Evolutionary conservation across 2,329 filamentous ascomycete species (phyloP).

Genomic region (Pseudocercospora macadamiae): DNA sequence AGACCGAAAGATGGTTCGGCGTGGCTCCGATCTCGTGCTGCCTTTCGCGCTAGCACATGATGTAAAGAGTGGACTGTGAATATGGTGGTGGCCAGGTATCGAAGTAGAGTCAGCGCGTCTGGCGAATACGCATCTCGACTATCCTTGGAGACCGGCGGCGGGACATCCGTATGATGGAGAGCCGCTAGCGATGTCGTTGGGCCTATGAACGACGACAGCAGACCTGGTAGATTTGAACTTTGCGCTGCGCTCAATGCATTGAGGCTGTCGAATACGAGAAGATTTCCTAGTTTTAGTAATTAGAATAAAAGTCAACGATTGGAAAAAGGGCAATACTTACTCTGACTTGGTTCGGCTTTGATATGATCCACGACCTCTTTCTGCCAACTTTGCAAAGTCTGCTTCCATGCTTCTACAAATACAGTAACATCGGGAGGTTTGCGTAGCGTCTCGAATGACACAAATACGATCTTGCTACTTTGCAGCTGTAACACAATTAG

Average conservation of each 20-base stretch:
- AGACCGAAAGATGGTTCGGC: constrained; percentile 79
- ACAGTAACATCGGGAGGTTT: constrained; percentile 67
- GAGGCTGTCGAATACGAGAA: constrained; percentile 80
- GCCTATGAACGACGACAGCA: constrained; percentile 69
- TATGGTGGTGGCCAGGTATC: constrained; percentile 86
- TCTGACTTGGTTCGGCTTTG: constrained; percentile 26
- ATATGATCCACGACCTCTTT: constrained; percentile 32
- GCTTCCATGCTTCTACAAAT: constrained; percentile 56
- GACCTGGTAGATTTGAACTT: constrained; percentile 65
- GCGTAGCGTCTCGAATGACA: constrained; percentile 75
- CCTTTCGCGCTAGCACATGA: constrained; percentile 73
- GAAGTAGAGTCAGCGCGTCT: constrained; percentile 70
- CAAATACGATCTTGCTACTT: constrained; percentile 71
- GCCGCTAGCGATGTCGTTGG: constrained; percentile 73
- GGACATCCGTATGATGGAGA: constrained; percentile 81
- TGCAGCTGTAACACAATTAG: constrained; percentile 54
- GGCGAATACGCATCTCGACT: constrained; percentile 61
- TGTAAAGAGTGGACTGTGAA: constrained; percentile 72
- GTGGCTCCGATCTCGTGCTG: constrained; percentile 74
- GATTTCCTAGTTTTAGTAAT: constrained; percentile 57
- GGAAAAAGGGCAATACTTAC: constrained; percentile 15
- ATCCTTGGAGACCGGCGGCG: constrained; percentile 46
- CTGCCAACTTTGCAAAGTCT: constrained; percentile 35
- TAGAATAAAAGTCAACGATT: not conserved
- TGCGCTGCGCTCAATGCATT: constrained; percentile 64